Evolutionary conservation across 768 basidiomycete species (phyloP).

Genomic region (Roridomyces roridus): DNA sequence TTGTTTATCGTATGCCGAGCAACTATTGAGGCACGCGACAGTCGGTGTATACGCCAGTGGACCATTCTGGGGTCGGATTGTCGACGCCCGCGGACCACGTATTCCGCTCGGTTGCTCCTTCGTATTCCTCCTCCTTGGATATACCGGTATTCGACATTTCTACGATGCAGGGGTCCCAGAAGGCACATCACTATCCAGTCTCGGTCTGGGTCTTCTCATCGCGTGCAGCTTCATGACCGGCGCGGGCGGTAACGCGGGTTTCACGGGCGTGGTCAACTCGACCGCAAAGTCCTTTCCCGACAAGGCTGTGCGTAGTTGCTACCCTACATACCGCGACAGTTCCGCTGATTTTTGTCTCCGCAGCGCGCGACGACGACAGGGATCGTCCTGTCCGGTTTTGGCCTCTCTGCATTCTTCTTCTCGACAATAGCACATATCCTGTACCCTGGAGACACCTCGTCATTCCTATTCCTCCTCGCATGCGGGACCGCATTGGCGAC

Average conservation of each 20-base stretch:
- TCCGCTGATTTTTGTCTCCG: not conserved
- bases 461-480: constrained; percentile 76
- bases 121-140: constrained; percentile 69
- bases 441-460: constrained; percentile 80
- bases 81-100: constrained; percentile 76
- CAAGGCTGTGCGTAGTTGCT: constrained; percentile 53
- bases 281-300: constrained; percentile 87
- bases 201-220: constrained; percentile 58
- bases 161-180: constrained; percentile 60
- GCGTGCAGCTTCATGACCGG: constrained; percentile 78
- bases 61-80: constrained; percentile 80
- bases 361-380: constrained; percentile 81
- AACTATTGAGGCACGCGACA: constrained; percentile 30
- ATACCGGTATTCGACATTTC: constrained; percentile 73
- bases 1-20: not conserved
- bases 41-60: constrained; percentile 82
- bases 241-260: constrained; percentile 74
- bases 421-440: constrained; percentile 73
- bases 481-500: constrained; percentile 82
- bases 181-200: constrained; percentile 41
- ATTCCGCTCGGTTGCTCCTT: constrained; percentile 67
- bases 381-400: constrained; percentile 85
- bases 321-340: not conserved
- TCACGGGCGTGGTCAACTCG: constrained; percentile 75
- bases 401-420: constrained; percentile 91